A percentile compares a stretch with the other conserved stretches of the same genome.
Evolutionary conservation across 352 stramenopile genomes (phyloP).

Genomic region (Phytopythium montanum): DNA sequence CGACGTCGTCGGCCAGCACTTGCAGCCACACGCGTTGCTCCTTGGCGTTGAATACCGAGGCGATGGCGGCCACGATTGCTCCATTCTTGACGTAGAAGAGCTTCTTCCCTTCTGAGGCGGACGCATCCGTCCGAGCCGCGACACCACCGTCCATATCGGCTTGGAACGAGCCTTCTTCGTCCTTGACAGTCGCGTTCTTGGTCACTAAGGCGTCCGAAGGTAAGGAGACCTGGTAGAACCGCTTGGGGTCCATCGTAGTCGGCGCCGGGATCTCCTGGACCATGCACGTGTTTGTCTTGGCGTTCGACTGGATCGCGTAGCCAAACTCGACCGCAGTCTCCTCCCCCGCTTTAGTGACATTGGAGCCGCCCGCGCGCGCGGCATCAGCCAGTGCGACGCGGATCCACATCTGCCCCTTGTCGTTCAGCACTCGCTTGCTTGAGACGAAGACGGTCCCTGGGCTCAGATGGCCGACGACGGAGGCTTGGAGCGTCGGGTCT

Average conservation of each 20-base stretch:
- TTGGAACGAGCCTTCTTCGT: background rate
- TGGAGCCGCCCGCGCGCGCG: conserved; percentile 14
- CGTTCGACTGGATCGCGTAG: conserved; percentile 74
- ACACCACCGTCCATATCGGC: conserved; percentile 12
- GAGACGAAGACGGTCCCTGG: conserved; percentile 54
- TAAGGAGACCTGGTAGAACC: conserved; percentile 47
- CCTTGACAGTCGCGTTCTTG: conserved; percentile 4
- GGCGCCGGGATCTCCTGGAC: conserved; percentile 61
- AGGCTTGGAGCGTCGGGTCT: conserved; percentile 35
- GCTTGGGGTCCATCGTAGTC: conserved; percentile 51
- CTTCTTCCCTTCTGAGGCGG: conserved; percentile 26
- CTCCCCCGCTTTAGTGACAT: conserved; percentile 22
- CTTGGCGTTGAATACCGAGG: conserved; percentile 44
- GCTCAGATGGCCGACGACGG: conserved; percentile 52
- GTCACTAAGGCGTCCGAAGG: conserved; percentile 12
- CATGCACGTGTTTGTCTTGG: conserved; percentile 76
- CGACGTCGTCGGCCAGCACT: conserved; percentile 50
- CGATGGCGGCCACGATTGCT: conserved; percentile 45
- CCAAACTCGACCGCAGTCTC: conserved; percentile 41
- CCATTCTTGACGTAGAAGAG: conserved; percentile 53
- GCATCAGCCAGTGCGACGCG: conserved; percentile 33
- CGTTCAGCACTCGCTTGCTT: conserved; percentile 45
- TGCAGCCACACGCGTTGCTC: conserved; percentile 61
- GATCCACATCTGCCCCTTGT: conserved; percentile 62
- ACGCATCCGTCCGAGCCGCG: conserved; percentile 31